A percentile compares a stretch with the other conserved stretches of the same genome.
Conservation (phyloP, 1,284 basidiomycete genomes). For the Ustanciosporium gigantosporum region DNA sequence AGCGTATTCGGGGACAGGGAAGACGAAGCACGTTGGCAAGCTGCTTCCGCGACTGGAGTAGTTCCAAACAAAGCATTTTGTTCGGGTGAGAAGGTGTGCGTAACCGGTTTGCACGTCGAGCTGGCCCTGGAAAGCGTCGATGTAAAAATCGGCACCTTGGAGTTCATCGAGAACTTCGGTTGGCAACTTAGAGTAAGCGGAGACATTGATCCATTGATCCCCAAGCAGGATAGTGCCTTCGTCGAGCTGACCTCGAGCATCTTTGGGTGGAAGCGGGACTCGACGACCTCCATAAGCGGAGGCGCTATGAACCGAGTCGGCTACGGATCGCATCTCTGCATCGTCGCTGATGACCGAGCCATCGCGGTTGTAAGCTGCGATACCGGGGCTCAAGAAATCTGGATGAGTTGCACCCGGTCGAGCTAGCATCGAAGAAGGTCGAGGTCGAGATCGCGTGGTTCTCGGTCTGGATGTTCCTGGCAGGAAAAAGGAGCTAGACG, state of each 20-base stretch:
- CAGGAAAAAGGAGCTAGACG: constrained; percentile 17
- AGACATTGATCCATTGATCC: constrained; percentile 41
- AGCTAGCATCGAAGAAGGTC: constrained; percentile 32
- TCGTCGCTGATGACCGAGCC: constrained; percentile 21
- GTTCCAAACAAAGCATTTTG: constrained; percentile 53
- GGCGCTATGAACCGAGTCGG: constrained; percentile 13
- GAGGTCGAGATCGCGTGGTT: constrained; percentile 13
- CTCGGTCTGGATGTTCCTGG: not conserved
- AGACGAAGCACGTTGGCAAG: constrained; percentile 45
- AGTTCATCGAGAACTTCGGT: constrained; percentile 34
- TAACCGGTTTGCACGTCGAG: constrained; percentile 48
- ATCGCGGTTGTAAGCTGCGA: constrained; percentile 18
- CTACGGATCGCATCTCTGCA: constrained; percentile 24
- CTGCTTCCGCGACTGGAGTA: constrained; percentile 34
- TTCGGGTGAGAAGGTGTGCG: constrained; percentile 43
- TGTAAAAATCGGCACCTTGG: constrained; percentile 32
- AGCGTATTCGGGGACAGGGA: constrained; percentile 31
- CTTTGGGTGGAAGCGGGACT: constrained; percentile 1
- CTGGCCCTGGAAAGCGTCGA: constrained; percentile 36
- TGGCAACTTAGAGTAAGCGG: constrained; percentile 37
- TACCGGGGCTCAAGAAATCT: constrained; percentile 13
- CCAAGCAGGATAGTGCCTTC: constrained; percentile 39
- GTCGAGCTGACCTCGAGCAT: constrained; percentile 18
- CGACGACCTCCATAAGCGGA: constrained; percentile 1
- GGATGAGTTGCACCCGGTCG: constrained; percentile 9